Percentiles rank a stretch among this genome's conserved stretches.
phyloP scores from a whole-genome alignment of 345 rosid species.

The Rhodamnia rubescens region DNA sequence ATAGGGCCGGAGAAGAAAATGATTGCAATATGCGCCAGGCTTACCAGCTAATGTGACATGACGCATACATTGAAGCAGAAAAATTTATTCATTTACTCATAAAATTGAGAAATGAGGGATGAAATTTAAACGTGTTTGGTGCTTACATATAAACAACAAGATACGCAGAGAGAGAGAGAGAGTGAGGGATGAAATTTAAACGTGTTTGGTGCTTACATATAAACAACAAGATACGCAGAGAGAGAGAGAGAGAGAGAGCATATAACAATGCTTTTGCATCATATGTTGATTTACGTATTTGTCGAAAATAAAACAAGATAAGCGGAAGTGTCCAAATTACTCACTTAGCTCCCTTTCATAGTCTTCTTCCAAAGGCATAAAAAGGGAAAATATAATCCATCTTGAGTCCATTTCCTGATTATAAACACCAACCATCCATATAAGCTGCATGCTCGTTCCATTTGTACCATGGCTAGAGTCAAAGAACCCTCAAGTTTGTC shows the following conservation, averaged over 20 bases:
- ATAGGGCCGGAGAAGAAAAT: too few relatives aligned
- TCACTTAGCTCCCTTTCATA: background rate
- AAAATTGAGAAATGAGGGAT: background rate
- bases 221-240: background rate
- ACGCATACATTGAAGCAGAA: background rate
- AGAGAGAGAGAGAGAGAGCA: background rate
- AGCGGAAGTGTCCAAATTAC: background rate
- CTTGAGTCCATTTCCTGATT: background rate
- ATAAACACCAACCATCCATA: background rate
- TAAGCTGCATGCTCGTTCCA: background rate
- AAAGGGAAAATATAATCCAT: background rate
- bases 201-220: background rate
- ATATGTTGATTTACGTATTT: background rate
- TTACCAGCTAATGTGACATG: too few relatives aligned
- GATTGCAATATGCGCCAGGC: too few relatives aligned
- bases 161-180: background rate
- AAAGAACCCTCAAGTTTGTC: background rate
- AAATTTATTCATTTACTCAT: background rate
- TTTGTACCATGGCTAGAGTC: background rate
- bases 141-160: background rate
- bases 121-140: background rate
- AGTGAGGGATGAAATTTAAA: background rate
- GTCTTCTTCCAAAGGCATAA: background rate
- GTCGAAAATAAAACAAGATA: background rate
- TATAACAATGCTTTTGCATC: background rate